Conservation (phyloP, 495 filamentous ascomycete species). For the Bombardia bombarda region DNA sequence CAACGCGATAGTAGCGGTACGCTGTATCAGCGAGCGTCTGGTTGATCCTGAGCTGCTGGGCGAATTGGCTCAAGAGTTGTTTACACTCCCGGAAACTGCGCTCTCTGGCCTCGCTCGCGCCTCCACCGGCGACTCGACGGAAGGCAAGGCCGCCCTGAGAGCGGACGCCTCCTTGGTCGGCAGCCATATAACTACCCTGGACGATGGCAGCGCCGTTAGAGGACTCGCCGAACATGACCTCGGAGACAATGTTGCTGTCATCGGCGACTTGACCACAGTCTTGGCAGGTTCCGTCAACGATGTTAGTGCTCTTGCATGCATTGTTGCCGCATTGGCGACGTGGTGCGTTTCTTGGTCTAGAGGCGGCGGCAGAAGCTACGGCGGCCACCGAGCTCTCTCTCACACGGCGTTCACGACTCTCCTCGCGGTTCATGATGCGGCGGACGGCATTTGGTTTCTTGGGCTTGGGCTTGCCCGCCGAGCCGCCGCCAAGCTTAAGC, state of each 20-base stretch:
- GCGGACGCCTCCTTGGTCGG: slow-evolving; percentile 55
- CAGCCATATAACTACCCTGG: slow-evolving; percentile 79
- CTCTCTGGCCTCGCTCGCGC: slow-evolving; percentile 48
- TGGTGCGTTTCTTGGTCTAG: background rate
- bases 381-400: slow-evolving; percentile 17
- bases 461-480: slow-evolving; percentile 12
- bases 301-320: slow-evolving; percentile 26
- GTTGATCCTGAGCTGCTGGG: slow-evolving; percentile 45
- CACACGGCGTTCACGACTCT: slow-evolving; percentile 15
- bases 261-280: slow-evolving; percentile 76
- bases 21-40: slow-evolving; percentile 53
- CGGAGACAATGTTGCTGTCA: slow-evolving; percentile 80
- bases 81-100: slow-evolving; percentile 58
- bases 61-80: slow-evolving; percentile 35
- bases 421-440: slow-evolving; percentile 23
- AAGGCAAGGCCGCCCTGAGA: slow-evolving; percentile 34
- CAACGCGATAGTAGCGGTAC: slow-evolving; percentile 68
- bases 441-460: slow-evolving; percentile 20
- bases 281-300: slow-evolving; percentile 58
- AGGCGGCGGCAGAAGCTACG: background rate
- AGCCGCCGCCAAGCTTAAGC: slow-evolving; percentile 5
- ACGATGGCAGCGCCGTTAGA: slow-evolving; percentile 80
- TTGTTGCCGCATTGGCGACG: slow-evolving; percentile 6
- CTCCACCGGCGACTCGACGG: slow-evolving; percentile 28
- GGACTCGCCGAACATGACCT: slow-evolving; percentile 82